These are phyloP conservation scores for Colletotrichum sublineola DNA, from an alignment of 2,329 filamentous ascomycete species.

Conservation along the genomic window DNA sequence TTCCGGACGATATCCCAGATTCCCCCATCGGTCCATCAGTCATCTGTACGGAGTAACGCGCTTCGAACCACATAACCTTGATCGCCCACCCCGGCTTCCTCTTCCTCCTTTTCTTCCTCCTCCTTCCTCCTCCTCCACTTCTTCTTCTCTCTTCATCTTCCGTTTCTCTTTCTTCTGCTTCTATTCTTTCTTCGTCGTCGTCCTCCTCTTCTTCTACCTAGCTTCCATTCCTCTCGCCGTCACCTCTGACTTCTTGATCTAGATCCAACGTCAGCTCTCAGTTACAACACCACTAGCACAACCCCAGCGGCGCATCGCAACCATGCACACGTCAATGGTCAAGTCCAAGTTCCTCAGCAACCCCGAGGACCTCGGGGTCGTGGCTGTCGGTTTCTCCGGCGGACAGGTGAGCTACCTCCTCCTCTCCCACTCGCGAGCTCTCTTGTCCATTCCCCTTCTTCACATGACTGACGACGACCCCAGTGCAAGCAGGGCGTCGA, in stretches of 20 bases:
- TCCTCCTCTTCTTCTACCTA: neutral
- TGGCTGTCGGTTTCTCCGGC: constrained; percentile 95
- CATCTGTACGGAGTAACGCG: neutral
- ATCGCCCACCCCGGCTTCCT: constrained; percentile 17
- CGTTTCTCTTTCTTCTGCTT: neutral
- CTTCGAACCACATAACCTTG: constrained; percentile 15
- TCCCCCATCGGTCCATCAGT: too few species aligned
- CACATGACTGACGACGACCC: constrained; percentile 35
- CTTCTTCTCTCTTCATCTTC: too few species aligned
- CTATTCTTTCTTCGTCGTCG: neutral
- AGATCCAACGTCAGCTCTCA: constrained; percentile 14
- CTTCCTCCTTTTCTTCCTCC: neutral
- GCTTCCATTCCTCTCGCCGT: neutral
- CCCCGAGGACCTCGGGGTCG: constrained; percentile 86
- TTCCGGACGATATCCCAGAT: neutral
- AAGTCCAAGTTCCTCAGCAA: constrained; percentile 82
- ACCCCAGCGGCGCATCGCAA: constrained; percentile 24
- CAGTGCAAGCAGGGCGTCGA: constrained; percentile 94
- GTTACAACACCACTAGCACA: neutral
- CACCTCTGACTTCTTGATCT: neutral
- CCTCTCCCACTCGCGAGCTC: constrained; percentile 9
- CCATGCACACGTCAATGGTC: constrained; percentile 67
- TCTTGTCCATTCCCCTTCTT: neutral
- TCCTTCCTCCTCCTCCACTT: neutral
- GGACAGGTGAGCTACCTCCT: constrained; percentile 78